Base-by-base conservation (phyloP, 1,284 basidiomycete species). In the Trametes sp. region DNA sequence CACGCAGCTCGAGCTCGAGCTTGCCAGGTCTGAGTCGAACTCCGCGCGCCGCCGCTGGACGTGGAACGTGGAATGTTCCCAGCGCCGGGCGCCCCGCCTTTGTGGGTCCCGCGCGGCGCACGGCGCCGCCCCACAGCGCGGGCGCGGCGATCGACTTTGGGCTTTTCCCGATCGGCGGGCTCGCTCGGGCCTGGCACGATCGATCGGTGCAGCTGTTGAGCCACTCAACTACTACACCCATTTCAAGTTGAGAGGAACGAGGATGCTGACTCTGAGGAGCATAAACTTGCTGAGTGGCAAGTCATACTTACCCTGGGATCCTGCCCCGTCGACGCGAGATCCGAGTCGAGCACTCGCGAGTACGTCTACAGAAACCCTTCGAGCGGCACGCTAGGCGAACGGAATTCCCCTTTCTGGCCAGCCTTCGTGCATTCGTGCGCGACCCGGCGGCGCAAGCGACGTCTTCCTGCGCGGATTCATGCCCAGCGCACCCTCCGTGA, bases 71-170 rank as follows among this genome's bases (percentile, higher is more conserved):
- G 31, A 33, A 33, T n/a, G 38, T 19, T 19, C 16, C 38, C 36
- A 38, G 38, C 8, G 16, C 42, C 51, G 52, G 38, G 52, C 52
- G 52, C 19, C 52, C 51, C 52, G 52, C 52, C 52, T 23, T 54
- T 54, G 52, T 54, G 52, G 52, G 52, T 54, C 52, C 52, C 52
- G 38, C 38, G 23, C 49, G 46, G n/a, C 46, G 16, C 9, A 23
- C 29, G 21, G 14, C 23, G 13, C 26, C 23, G 24, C 7, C 24
- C 9, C 24, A 21, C 3, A 14, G 5, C 24, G n/a, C 13, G n/a
- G n/a, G n/a, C 23, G 38, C 38, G n/a, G 52, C 24, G 52, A 54
- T 54, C 52, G 52, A 44, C 38, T 28, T 19, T 16, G n/a, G n/a
- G n/a, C n/a, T n/a, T n/a, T n/a, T n/a, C n/a, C n/a, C 28, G 52